A percentile compares a stretch with the other conserved stretches of the same genome.
These are phyloP conservation scores for Collybia sordida DNA, from an alignment of 768 basidiomycete species.

Conservation along the genomic window DNA sequence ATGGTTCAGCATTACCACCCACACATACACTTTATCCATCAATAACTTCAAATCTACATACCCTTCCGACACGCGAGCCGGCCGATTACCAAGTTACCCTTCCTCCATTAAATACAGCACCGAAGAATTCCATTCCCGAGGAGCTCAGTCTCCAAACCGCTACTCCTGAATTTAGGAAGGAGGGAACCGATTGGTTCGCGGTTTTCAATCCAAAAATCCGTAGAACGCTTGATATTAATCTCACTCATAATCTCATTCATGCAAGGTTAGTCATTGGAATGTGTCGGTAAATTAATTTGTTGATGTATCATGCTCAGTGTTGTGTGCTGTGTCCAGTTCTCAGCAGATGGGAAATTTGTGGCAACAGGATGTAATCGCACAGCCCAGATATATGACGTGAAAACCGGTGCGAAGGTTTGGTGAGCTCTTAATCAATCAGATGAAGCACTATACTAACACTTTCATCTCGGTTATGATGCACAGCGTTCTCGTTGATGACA, in stretches of 20 bases:
- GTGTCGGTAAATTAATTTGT: neutral
- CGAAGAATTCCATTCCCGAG: conserved; percentile 39
- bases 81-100: conserved; percentile 15
- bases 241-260: conserved; percentile 84
- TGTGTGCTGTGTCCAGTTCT: conserved; percentile 91
- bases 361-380: conserved; percentile 98
- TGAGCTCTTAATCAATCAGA: conserved; percentile 30
- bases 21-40: conserved; percentile 21
- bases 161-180: conserved; percentile 59
- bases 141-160: conserved; percentile 36
- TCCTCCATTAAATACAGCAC: conserved; percentile 14
- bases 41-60: neutral
- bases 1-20: conserved; percentile 28
- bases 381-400: conserved; percentile 93
- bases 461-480: too few species aligned
- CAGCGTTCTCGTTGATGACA: conserved; percentile 30
- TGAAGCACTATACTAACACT: too few species aligned
- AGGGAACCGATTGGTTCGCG: conserved; percentile 87
- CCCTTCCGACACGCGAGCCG: conserved; percentile 11
- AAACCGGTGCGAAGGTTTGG: conserved; percentile 85
- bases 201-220: conserved; percentile 83
- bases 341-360: conserved; percentile 86
- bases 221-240: conserved; percentile 69
- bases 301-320: conserved; percentile 30
- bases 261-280: conserved; percentile 59